A percentile compares a stretch with the other conserved stretches of the same genome.
phyloP scores from a whole-genome alignment of 2,329 filamentous ascomycete species.

The Fusarium transvaalense region DNA sequence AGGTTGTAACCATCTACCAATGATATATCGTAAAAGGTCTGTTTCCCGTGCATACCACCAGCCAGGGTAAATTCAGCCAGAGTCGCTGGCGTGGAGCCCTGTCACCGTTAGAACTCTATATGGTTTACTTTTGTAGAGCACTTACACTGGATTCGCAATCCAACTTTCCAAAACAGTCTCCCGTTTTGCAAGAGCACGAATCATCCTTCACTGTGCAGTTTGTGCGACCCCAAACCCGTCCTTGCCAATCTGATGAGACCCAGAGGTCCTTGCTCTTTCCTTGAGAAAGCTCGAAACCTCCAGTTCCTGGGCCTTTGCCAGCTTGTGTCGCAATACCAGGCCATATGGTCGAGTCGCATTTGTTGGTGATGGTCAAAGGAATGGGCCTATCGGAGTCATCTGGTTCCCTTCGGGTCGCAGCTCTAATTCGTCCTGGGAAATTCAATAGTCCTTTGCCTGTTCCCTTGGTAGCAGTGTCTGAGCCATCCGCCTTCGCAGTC shows the following conservation, averaged over 20 bases:
- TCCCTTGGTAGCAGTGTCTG: constrained; percentile 32
- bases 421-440: constrained; percentile 44
- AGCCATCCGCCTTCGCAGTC: constrained; percentile 25
- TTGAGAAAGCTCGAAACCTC: constrained; percentile 75
- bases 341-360: constrained; percentile 78
- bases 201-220: constrained; percentile 82
- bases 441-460: constrained; percentile 49
- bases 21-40: constrained; percentile 87
- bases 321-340: constrained; percentile 80
- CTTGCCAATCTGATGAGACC: constrained; percentile 82
- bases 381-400: constrained; percentile 53
- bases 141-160: constrained; percentile 77
- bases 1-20: constrained; percentile 89
- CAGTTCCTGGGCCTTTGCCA: constrained; percentile 74
- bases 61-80: constrained; percentile 85
- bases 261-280: constrained; percentile 71
- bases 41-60: constrained; percentile 68
- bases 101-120: constrained; percentile 12
- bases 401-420: constrained; percentile 34
- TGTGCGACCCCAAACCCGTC: constrained; percentile 84
- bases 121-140: neutral
- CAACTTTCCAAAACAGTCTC: constrained; percentile 79
- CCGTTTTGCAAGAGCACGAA: constrained; percentile 77
- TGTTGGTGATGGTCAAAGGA: constrained; percentile 78
- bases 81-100: constrained; percentile 80